phyloP scores from a whole-genome alignment of 2,329 filamentous ascomycete genomes.

The Aspergillus sp. region DNA sequence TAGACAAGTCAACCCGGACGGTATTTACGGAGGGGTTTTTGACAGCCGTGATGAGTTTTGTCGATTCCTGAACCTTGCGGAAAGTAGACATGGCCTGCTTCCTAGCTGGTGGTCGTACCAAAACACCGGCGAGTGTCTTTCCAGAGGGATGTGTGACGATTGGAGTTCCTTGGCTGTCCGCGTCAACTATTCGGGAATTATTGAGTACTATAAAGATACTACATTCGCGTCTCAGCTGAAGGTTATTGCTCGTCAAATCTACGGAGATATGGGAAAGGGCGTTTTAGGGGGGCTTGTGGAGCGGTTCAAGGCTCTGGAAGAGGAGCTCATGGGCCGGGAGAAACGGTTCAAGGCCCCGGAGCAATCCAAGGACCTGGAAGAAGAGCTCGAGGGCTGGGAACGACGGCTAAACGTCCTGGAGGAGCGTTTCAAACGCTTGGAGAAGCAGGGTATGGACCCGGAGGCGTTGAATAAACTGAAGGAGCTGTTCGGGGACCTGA shows the following conservation, averaged over 20 bases:
- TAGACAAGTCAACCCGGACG: not conserved
- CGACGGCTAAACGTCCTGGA: too few relatives aligned
- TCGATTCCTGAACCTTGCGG: not conserved
- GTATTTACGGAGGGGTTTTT: not conserved
- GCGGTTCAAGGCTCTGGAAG: too few relatives aligned
- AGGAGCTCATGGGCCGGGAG: too few relatives aligned
- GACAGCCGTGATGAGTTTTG: not conserved
- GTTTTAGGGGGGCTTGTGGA: not conserved
- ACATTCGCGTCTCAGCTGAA: not conserved
- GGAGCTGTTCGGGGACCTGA: too few relatives aligned
- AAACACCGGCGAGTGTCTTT: not conserved
- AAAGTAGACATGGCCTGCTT: not conserved
- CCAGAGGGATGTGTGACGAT: not conserved
- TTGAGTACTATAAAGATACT: not conserved
- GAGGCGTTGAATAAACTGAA: too few relatives aligned
- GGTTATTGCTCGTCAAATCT: not conserved
- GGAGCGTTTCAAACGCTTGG: too few relatives aligned
- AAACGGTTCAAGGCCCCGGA: too few relatives aligned
- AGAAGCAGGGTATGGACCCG: too few relatives aligned
- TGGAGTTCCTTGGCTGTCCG: not conserved
- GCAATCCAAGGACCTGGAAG: too few relatives aligned
- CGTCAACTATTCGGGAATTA: not conserved
- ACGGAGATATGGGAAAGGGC: not conserved
- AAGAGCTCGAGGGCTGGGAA: too few relatives aligned
- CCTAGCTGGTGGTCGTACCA: not conserved